Base-by-base conservation (phyloP, 192 early-diverging fungal species). In the Pecoramyces ruminantium region DNA sequence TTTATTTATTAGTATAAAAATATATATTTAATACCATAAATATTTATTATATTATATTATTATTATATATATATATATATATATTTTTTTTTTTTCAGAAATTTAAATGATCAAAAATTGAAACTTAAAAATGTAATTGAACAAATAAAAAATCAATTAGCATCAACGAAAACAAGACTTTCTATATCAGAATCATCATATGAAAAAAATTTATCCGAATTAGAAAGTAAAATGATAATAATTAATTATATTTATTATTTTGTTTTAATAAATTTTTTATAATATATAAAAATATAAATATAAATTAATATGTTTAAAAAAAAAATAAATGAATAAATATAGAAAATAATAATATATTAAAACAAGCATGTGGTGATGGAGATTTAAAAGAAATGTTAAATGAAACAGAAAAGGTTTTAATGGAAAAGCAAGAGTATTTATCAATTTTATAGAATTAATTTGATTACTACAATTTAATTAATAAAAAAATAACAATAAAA, bases 391-490 rank as follows among this genome's bases (percentile, higher is more conserved):
- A 40, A n/a, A 77, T 80, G 13, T 39, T 78, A 27, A 79, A 86
- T 29, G 82, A 86, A 39, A 82, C 86, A 16, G 86, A 88, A 8
- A 77, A 78, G 30, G 83, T 84, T 51, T 84, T 83, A 38, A 39
- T 84, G 30, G 83, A 86, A 17, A 78, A 86, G 29, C 79, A 81
- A 78, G 85, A 86, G 83, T 84, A 83, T 27, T 79, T 83, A 25
- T n/a, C 9, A 25, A 11, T 21, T 2, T 77, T 27, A 39, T 28
- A n/a, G n/a, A n/a, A n/a, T n/a, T n/a, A n/a, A n/a, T n/a, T n/a
- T n/a, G n/a, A n/a, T n/a, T n/a, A n/a, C n/a, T n/a, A n/a, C n/a
- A n/a, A 34, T 34, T 6, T 34, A 34, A 34, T 34, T 6, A 34
- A 34, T 34, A 34, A 34, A 34, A 6, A 34, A 6, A 34, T 34